Percentiles rank a stretch among this genome's conserved stretches.
These are phyloP conservation scores for Teratosphaeria pseudoeucalypti DNA, from an alignment of 2,329 filamentous ascomycete species.

Conservation along the genomic window DNA sequence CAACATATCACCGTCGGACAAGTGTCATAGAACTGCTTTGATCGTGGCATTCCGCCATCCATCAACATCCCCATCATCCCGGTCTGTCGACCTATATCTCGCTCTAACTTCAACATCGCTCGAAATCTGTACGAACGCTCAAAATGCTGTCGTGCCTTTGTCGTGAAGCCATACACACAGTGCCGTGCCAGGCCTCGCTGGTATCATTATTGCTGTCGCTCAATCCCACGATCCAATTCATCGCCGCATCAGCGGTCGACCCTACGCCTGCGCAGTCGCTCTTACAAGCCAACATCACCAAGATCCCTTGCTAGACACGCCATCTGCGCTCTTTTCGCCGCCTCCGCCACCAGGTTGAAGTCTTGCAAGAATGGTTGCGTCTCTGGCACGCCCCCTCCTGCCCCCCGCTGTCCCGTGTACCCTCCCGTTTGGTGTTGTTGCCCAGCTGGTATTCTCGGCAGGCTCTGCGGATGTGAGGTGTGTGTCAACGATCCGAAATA, in stretches of 20 bases:
- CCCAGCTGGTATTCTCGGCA: slow-evolving; percentile 16
- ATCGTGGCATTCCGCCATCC: not conserved
- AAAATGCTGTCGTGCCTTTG: not conserved
- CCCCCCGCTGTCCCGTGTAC: slow-evolving; percentile 23
- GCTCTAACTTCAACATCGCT: no score
- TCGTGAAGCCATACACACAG: not conserved
- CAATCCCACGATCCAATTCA: not conserved
- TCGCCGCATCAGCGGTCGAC: not conserved
- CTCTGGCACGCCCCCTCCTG: slow-evolving; percentile 26
- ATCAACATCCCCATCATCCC: not conserved
- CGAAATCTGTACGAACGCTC: not conserved
- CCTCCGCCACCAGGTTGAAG: slow-evolving; percentile 80
- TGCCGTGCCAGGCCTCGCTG: not conserved
- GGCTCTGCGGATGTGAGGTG: slow-evolving; percentile 19
- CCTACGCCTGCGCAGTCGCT: not conserved
- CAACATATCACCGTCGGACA: not conserved
- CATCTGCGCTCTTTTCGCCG: slow-evolving; percentile 85
- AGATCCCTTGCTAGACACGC: slow-evolving; percentile 80
- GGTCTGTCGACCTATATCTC: not conserved
- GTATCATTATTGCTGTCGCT: not conserved
- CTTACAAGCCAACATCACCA: slow-evolving; percentile 50
- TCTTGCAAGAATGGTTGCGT: slow-evolving; percentile 62
- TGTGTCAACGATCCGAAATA: slow-evolving; percentile 26
- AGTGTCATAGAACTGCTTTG: not conserved
- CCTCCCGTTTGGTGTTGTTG: slow-evolving; percentile 19